Base-by-base conservation (phyloP, 352 stramenopile species). In the Thalassiosira livingstoniorum region DNA sequence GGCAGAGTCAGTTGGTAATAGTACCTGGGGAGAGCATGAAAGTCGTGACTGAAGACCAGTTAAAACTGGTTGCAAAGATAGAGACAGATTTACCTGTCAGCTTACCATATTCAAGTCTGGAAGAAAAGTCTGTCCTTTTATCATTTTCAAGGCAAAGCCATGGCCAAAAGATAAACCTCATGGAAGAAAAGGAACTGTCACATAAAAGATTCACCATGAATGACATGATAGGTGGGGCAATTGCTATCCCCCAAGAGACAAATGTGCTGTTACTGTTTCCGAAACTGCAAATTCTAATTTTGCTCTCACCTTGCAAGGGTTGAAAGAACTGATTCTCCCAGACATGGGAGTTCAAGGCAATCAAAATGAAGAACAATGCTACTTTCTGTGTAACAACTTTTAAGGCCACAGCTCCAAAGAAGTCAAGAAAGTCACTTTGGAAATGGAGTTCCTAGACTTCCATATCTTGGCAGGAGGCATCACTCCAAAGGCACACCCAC, bases 391-490 rank as follows among this genome's bases (percentile, higher is more conserved):
- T n/a, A 43, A 71, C 60, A 43, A 23, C 15, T 71, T 71, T 31
- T 27, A 43, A 42, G 37, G 62, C 25, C 62, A 71, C 42, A 43
- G 0, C 43, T 37, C 57, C 23, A 71, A 71, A 42, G 60, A 60
- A 4, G 62, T 71, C 1, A 71, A 71, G 43, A 43, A 7, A 2
- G n/a, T 60, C 4, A 71, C 37, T 31, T n/a, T 39, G 23, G 29
- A 51, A 7, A 25, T 60, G 23, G 29, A 43, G 2, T 27, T n/a
- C 1, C 23, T 71, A 4, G 11, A 71, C 39, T 60, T 25, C 39
- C 23, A 43, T 35, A 57, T 77, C 5, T 70, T 77, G 69, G 69
- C 55, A 62, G 69, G 69, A 4, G 55, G 69, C 5, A 60, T 69
- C 4, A 77, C 69, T 18, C 69, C 69, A 2, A 65, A 68, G 37